Percentiles rank a stretch among this genome's conserved stretches.
Conservation (phyloP, 1,284 basidiomycete species). For the Sporisorium reilianum region DNA sequence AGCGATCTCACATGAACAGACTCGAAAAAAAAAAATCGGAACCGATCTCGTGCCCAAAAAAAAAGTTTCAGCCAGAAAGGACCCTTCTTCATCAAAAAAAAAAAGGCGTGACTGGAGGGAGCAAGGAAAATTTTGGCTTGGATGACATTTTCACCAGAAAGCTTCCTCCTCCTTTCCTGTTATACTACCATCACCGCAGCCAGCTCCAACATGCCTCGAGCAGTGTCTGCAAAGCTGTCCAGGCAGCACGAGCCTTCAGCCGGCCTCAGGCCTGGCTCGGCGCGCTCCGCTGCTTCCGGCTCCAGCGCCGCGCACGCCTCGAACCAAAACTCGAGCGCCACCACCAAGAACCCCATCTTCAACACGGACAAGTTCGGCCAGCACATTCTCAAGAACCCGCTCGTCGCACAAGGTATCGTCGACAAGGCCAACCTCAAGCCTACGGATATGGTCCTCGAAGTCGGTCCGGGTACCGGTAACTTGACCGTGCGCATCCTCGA, state of each 20-base stretch:
- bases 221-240: conserved; percentile 84
- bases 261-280: conserved; percentile 72
- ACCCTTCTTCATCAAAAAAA: conserved; percentile 3
- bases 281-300: conserved; percentile 68
- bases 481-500: conserved; percentile 93
- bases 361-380: conserved; percentile 95
- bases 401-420: conserved; percentile 79
- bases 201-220: conserved; percentile 83
- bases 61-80: not conserved
- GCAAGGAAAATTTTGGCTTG: conserved; percentile 22
- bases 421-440: conserved; percentile 89
- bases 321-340: conserved; percentile 58
- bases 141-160: not conserved
- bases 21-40: not conserved
- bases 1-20: not conserved
- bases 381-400: conserved; percentile 95
- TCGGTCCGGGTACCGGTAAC: conserved; percentile 98
- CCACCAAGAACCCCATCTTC: conserved; percentile 69
- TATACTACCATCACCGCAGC: conserved; percentile 9
- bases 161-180: no score
- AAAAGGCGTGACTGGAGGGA: conserved; percentile 2
- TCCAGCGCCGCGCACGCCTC: conserved; percentile 54
- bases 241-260: conserved; percentile 80
- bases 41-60: not conserved
- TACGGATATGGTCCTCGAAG: conserved; percentile 95